Percentiles rank a stretch among this genome's conserved stretches.
Conservation (phyloP, 2,329 filamentous ascomycete genomes). For the Aspergillus ochraceoroseus region DNA sequence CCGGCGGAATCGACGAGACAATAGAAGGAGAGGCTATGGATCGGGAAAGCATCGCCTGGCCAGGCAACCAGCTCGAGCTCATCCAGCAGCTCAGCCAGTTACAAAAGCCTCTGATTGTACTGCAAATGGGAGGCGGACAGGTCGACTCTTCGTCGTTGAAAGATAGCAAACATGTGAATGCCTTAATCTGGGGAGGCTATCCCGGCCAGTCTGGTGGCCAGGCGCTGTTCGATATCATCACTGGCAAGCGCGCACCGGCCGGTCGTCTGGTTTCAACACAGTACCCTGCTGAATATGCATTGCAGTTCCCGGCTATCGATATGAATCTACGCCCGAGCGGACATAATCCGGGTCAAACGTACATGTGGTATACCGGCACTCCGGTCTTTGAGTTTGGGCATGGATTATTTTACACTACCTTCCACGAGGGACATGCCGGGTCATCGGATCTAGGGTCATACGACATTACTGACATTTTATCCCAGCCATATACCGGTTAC, state of each 20-base stretch:
- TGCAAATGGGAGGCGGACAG: constrained; percentile 45
- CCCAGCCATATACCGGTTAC: constrained; percentile 25
- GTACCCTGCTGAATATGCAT: constrained; percentile 42
- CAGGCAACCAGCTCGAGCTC: constrained; percentile 41
- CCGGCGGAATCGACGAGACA: constrained; percentile 42
- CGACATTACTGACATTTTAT: constrained; percentile 36
- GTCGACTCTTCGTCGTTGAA: constrained; percentile 42
- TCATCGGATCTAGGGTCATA: constrained; percentile 16
- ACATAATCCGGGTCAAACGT: constrained; percentile 42
- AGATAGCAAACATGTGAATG: constrained; percentile 38
- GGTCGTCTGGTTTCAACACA: constrained; percentile 41
- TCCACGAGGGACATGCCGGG: constrained; percentile 20
- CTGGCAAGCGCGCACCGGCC: constrained; percentile 40
- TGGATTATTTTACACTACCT: constrained; percentile 45
- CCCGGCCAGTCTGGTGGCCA: constrained; percentile 44
- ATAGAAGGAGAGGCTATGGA: constrained; percentile 43
- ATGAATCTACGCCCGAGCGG: constrained; percentile 40
- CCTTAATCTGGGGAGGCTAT: constrained; percentile 45
- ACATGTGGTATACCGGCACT: constrained; percentile 43
- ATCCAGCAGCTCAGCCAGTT: constrained; percentile 36
- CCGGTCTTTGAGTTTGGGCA: constrained; percentile 44
- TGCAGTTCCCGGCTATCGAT: constrained; percentile 39
- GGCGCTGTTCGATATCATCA: constrained; percentile 43
- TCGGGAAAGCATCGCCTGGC: constrained; percentile 42
- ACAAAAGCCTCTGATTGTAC: constrained; percentile 40